Base-by-base conservation (phyloP, 495 filamentous ascomycete genomes). In the Penicillium mononematosum region DNA sequence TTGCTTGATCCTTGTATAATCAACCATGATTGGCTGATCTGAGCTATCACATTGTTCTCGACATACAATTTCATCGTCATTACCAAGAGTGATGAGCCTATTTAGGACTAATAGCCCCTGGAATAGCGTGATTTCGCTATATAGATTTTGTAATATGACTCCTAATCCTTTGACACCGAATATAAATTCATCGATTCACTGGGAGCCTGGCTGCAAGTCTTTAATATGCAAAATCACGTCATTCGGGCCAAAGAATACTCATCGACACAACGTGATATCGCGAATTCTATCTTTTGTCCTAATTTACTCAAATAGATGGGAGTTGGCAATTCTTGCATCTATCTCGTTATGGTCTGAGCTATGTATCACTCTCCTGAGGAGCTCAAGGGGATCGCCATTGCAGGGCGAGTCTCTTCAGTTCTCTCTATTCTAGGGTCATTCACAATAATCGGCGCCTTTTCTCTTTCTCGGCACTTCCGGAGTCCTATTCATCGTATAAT, bases 401-500 rank as follows among this genome's bases (percentile, higher is more conserved):
- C 73, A 19, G 75, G 68, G 20, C 76, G 77, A 7, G 57, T 63
- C 16, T 63, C 69, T n/a, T 77, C 76, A 3, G 52, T 59, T 3
- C 62, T 78, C 1, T 80, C 77, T 1, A 63, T 66, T 4, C 5
- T 76, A 7, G 77, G 75, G 12, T 62, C 74, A 17, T 51, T 69
- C 11, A 69, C 72, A 2, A 80, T 78, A 45, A 72, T 79, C 51
- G 54, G 39, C 20, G 71, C 71, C 2, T 80, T 76, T 48, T 60
- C 29, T 47, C 55, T 63, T 16, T 78, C 75, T 0, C 64, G 63
- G 6, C 63, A 78, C 45, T 78, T 78, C 55, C 70, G 76, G 22
- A 80, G 75, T 48, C 76, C 76, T 7, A 77, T 77, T 49, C 73
- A 80, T 51, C 75, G 76, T 3, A 69, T 80, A 8, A 78, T 80